Conservation (phyloP, 1,139 yeast species). For the Taiozyma sp. region DNA sequence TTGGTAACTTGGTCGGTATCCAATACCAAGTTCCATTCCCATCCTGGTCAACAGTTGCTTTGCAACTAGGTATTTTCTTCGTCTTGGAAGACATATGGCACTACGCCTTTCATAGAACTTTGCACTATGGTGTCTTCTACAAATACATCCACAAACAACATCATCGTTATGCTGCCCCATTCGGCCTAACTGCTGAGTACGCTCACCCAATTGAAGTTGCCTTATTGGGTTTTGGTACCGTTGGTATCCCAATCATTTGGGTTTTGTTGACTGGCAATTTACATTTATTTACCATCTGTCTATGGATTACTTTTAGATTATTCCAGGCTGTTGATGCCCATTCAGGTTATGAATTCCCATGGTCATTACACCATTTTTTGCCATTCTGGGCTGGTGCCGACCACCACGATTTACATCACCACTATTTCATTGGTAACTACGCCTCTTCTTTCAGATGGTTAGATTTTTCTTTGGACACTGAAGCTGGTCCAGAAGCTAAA, state of each 20-base stretch:
- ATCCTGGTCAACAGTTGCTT: constrained; percentile 43
- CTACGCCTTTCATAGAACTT: constrained; percentile 86
- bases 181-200: constrained; percentile 93
- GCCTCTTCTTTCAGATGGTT: constrained; percentile 94
- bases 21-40: constrained; percentile 84
- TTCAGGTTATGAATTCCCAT: constrained; percentile 96
- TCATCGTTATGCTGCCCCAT: constrained; percentile 95
- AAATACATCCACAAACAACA: constrained; percentile 93
- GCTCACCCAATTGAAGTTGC: constrained; percentile 95
- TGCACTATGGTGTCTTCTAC: constrained; percentile 84
- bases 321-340: constrained; percentile 96
- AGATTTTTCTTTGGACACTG: constrained; percentile 82
- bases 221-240: constrained; percentile 89
- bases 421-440: constrained; percentile 86
- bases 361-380: constrained; percentile 85
- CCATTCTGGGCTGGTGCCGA: constrained; percentile 99
- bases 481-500: constrained; percentile 70
- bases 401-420: constrained; percentile 96
- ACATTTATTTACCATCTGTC: constrained; percentile 78
- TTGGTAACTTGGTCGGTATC: constrained; percentile 75
- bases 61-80: constrained; percentile 73
- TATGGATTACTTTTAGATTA: constrained; percentile 86
- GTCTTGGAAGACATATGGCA: constrained; percentile 93
- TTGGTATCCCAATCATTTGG: constrained; percentile 81
- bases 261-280: constrained; percentile 60